A percentile compares a stretch with the other conserved stretches of the same genome.
These are phyloP conservation scores for Pseudocercospora pini-densiflorae DNA, from an alignment of 2,329 filamentous ascomycete genomes.

Conservation along the genomic window DNA sequence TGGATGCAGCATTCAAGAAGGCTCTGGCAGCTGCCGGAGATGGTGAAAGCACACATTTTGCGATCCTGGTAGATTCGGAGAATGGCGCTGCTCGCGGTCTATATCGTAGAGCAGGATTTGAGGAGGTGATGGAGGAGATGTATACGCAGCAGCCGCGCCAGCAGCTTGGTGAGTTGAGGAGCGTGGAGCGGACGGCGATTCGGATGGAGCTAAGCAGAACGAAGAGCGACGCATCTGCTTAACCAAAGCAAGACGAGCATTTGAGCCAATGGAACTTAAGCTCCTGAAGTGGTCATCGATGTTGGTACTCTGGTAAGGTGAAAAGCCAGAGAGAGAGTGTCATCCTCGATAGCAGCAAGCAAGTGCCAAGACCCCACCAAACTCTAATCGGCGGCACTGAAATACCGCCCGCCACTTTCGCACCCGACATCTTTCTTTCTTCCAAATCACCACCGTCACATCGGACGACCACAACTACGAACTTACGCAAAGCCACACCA, in stretches of 20 bases:
- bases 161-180: constrained; percentile 15
- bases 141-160: constrained; percentile 30
- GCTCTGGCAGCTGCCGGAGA: constrained; percentile 16
- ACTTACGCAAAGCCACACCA: constrained; percentile 44
- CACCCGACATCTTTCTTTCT: constrained; percentile 8
- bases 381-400: neutral
- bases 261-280: neutral
- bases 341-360: neutral
- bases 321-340: neutral
- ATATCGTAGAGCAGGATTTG: constrained; percentile 38
- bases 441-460: constrained; percentile 20
- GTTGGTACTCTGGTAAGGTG: neutral
- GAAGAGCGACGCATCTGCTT: neutral
- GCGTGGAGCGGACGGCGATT: constrained; percentile 25
- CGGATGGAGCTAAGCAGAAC: constrained; percentile 25
- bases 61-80: constrained; percentile 33
- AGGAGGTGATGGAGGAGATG: constrained; percentile 27
- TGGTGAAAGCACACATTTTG: constrained; percentile 17
- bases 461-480: constrained; percentile 14
- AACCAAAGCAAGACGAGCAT: neutral
- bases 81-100: constrained; percentile 34
- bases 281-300: neutral
- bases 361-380: neutral
- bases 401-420: neutral
- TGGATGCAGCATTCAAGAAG: constrained; percentile 33